Conservation (phyloP, 139 green algal species). For the Asterochloris sp. region DNA sequence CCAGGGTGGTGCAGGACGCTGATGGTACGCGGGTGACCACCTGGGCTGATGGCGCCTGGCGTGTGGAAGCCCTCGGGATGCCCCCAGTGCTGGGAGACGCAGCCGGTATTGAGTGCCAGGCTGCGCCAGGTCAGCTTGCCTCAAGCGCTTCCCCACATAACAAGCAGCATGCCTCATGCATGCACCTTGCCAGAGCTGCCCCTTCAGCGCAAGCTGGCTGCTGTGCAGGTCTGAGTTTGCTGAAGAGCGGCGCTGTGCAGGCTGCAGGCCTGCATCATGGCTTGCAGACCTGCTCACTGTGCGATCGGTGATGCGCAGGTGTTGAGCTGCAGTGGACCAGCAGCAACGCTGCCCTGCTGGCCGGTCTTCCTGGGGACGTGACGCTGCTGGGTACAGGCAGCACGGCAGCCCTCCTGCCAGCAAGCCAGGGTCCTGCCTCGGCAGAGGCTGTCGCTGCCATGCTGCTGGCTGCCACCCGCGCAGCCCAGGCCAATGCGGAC, state of each 20-base stretch:
- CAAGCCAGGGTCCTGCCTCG: conserved; percentile 2
- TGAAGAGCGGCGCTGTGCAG: too few species aligned
- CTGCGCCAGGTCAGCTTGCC: conserved; percentile 15
- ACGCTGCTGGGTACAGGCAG: background rate
- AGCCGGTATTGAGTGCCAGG: conserved; percentile 11
- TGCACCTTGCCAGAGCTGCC: too few species aligned
- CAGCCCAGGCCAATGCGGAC: background rate
- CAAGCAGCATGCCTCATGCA: too few species aligned
- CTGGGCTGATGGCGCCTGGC: conserved; percentile 30
- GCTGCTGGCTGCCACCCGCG: background rate
- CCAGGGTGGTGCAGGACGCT: conserved; percentile 37
- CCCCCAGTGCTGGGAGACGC: conserved; percentile 18
- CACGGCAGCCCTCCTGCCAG: background rate
- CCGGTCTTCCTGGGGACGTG: background rate
- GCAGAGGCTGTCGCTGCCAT: background rate
- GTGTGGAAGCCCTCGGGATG: conserved; percentile 37
- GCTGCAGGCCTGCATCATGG: too few species aligned
- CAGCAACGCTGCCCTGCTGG: background rate
- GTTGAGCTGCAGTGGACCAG: background rate
- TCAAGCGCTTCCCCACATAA: too few species aligned
- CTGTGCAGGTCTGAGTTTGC: too few species aligned
- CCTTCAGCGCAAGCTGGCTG: too few species aligned
- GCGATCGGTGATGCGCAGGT: background rate
- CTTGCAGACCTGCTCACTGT: too few species aligned
- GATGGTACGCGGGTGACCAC: conserved; percentile 35